phyloP scores from a whole-genome alignment of 139 green algal genomes.

The Picochlorum sp. region DNA sequence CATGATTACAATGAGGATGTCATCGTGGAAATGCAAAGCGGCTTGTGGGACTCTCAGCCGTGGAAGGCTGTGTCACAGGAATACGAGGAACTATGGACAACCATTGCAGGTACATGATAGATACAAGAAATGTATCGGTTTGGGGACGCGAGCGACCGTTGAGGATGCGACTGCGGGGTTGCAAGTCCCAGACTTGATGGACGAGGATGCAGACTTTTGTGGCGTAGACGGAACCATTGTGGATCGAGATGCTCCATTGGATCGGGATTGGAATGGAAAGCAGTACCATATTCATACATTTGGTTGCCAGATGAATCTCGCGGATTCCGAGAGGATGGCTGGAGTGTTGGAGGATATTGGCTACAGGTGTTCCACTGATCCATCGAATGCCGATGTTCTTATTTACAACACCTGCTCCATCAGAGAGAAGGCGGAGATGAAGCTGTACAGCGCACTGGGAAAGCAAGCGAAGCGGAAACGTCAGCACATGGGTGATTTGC shows the following conservation, averaged over 20 bases:
- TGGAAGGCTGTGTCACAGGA: no score
- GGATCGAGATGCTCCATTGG: constrained; percentile 2
- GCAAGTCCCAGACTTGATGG: background rate
- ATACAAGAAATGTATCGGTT: background rate
- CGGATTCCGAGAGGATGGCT: constrained; percentile 93
- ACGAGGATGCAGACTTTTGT: constrained; percentile 4
- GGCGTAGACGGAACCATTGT: constrained; percentile 21
- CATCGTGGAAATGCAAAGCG: no score
- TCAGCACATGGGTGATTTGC: constrained; percentile 53
- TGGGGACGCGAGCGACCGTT: background rate
- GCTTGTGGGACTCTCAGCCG: no score
- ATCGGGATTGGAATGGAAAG: constrained; percentile 39
- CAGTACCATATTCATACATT: constrained; percentile 93
- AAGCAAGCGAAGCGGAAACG: constrained; percentile 79
- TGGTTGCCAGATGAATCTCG: constrained; percentile 95
- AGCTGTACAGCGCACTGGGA: constrained; percentile 88
- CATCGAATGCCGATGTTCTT: constrained; percentile 78
- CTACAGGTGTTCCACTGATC: constrained; percentile 69
- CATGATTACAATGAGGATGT: no score
- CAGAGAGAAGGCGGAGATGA: constrained; percentile 91
- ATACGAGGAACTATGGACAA: background rate
- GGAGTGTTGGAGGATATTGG: constrained; percentile 78
- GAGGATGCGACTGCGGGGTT: no score
- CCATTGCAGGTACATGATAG: background rate
- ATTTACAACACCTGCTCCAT: constrained; percentile 99